Evolutionary conservation across 2,329 filamentous ascomycete species (phyloP).

Genomic region (Atkinsonella texensis): DNA sequence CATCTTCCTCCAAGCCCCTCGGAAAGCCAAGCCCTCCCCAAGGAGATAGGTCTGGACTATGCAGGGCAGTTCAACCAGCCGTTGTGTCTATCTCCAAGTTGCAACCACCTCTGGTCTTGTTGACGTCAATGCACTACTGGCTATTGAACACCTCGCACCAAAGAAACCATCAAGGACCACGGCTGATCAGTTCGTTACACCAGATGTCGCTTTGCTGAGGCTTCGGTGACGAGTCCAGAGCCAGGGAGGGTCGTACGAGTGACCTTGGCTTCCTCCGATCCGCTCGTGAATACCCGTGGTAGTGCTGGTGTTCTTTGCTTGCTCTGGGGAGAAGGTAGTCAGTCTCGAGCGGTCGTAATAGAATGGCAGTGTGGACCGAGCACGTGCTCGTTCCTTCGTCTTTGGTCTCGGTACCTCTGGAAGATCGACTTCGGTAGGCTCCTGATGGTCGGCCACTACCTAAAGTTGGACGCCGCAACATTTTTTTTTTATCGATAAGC

Average conservation of each 20-base stretch:
- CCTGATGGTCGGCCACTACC: background rate
- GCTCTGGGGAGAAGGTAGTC: background rate
- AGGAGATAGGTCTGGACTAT: background rate
- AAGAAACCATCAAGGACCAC: background rate
- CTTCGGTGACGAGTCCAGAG: background rate
- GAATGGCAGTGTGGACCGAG: too few relatives aligned
- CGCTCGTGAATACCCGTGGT: background rate
- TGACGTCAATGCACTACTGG: background rate
- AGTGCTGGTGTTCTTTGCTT: background rate
- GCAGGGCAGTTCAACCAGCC: background rate
- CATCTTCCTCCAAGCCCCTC: conserved; percentile 13
- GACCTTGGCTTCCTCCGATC: background rate
- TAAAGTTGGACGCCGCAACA: conserved; percentile 9
- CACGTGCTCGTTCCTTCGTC: background rate
- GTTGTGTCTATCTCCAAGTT: background rate
- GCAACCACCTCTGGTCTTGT: background rate
- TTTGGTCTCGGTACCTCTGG: too few relatives aligned
- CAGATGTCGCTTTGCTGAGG: background rate
- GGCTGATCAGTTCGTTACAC: background rate
- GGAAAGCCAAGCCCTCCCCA: background rate
- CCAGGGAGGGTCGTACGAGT: background rate
- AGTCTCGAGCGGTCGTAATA: background rate
- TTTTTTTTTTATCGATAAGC: conserved; percentile 21
- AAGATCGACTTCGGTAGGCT: background rate
- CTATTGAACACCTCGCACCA: background rate